Evolutionary conservation across 163 green algal species (phyloP), one percentile per base, ranked within the genome.

Genomic region (Volvox carteri): DNA sequence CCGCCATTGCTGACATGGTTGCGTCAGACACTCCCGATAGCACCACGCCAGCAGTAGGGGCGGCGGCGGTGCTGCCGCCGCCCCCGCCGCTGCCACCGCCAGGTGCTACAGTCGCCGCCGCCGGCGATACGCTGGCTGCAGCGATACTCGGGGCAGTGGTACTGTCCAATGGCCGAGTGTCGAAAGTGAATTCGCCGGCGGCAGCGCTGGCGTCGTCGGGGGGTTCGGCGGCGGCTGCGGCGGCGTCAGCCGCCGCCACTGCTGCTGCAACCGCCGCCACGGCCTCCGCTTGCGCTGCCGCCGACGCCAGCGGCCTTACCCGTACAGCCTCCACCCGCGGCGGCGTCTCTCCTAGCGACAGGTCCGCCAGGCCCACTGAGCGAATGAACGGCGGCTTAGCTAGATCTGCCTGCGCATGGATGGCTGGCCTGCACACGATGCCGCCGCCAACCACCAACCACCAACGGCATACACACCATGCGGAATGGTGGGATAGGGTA

Each of bases 341-440:
- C 46, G 81, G 65, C 8, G 30, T 78, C 46, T 37, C 48, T 4
- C 81, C 81, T 33, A 87, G 48, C 1, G 46, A 54, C 65, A 87
- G 67, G 67, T 87, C 81, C 11, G 65, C 46, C 33, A 87, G 65
- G 19, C 12, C 46, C 65, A 87, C 81, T 9, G 68, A 56, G 65
- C 48, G 46, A 46, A 87, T 78, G 65, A 87, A 87, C 60, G 81
- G 81, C 46, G 81, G 81, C 81, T 87, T 87, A 65, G 67, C 30
- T 1, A 79, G 46, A 0, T 87, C 81, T 23, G 81, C 81, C 41
- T 67, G 41, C n/a, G 81, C 65, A 3, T 18, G 42, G 0, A 87
- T 44, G 30, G 62, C 81, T 6, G 81, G 81, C 21, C 81, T 87
- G 81, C 1, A 23, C n/a, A n/a, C n/a, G n/a, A n/a, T n/a, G 11